These are phyloP conservation scores for Suillus subluteus DNA, from an alignment of 768 basidiomycete species.

Conservation along the genomic window DNA sequence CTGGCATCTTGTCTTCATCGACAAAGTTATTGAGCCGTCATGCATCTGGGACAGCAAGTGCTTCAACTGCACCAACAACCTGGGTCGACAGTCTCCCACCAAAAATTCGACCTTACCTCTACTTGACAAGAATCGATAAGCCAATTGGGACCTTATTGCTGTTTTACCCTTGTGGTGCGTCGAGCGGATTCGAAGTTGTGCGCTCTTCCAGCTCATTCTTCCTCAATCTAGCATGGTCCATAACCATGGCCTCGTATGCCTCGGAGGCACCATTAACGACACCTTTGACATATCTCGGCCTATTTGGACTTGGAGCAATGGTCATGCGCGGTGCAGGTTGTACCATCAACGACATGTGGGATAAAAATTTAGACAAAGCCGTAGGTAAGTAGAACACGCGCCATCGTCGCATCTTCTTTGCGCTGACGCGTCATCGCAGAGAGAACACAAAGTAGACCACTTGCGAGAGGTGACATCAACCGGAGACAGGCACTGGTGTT, in stretches of 20 bases:
- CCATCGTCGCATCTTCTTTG: background rate
- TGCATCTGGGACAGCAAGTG: slow-evolving; percentile 11
- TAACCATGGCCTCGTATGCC: slow-evolving; percentile 94
- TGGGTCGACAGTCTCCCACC: slow-evolving; percentile 73
- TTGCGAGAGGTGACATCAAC: slow-evolving; percentile 83
- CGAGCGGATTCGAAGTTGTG: background rate
- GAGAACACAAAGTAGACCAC: slow-evolving; percentile 84
- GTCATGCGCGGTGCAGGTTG: slow-evolving; percentile 99
- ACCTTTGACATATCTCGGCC: slow-evolving; percentile 73
- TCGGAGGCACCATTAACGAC: slow-evolving; percentile 64
- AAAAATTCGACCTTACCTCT: slow-evolving; percentile 74
- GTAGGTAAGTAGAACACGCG: slow-evolving; percentile 63
- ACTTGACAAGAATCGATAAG: slow-evolving; percentile 90
- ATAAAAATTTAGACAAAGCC: slow-evolving; percentile 85
- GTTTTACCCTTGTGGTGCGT: slow-evolving; percentile 92
- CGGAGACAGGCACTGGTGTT: slow-evolving; percentile 77
- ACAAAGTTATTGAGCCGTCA: slow-evolving; percentile 18
- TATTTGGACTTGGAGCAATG: slow-evolving; percentile 90
- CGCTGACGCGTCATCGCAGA: slow-evolving; percentile 44
- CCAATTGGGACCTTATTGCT: slow-evolving; percentile 92
- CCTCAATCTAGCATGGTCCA: slow-evolving; percentile 86
- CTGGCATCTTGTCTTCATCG: background rate
- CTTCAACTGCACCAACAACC: slow-evolving; percentile 36
- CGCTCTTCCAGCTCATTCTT: background rate
- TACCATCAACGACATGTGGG: slow-evolving; percentile 99